Conservation (phyloP, 1,284 basidiomycete species). For the Malassezia vespertilionis region DNA sequence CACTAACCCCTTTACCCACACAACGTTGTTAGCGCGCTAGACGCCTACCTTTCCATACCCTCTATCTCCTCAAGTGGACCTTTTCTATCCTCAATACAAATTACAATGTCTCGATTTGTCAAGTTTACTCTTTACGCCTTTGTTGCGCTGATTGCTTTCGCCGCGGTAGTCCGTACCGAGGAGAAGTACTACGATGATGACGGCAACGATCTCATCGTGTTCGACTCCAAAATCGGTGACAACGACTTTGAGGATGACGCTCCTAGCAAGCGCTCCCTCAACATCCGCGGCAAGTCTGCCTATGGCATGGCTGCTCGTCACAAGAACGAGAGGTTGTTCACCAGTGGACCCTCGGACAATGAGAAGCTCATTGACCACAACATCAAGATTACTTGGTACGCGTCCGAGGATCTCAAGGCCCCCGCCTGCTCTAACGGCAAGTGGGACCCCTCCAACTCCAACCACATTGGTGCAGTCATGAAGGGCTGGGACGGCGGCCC, state of each 20-base stretch:
- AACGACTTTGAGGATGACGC: slow-evolving; percentile 26
- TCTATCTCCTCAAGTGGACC: neutral
- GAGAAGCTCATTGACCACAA: slow-evolving; percentile 19
- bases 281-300: slow-evolving; percentile 18
- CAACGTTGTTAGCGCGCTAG: slow-evolving; percentile 11
- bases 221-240: slow-evolving; percentile 33
- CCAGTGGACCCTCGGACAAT: slow-evolving; percentile 13
- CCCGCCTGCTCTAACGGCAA: slow-evolving; percentile 36
- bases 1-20: neutral
- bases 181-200: slow-evolving; percentile 23
- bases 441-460: slow-evolving; percentile 33
- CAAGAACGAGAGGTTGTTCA: slow-evolving; percentile 17
- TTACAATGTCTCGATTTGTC: slow-evolving; percentile 12
- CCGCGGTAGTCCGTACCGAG: slow-evolving; percentile 10
- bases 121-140: slow-evolving; percentile 13
- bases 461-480: slow-evolving; percentile 39
- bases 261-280: slow-evolving; percentile 18
- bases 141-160: slow-evolving; percentile 5
- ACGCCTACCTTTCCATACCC: neutral
- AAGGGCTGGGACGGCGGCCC: slow-evolving; percentile 28
- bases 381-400: slow-evolving; percentile 41
- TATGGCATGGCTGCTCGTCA: slow-evolving; percentile 21
- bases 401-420: slow-evolving; percentile 32
- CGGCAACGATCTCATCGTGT: slow-evolving; percentile 23
- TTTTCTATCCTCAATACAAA: neutral